phyloP scores from a whole-genome alignment of 23 red algal species.

The Chondrus crispus region DNA sequence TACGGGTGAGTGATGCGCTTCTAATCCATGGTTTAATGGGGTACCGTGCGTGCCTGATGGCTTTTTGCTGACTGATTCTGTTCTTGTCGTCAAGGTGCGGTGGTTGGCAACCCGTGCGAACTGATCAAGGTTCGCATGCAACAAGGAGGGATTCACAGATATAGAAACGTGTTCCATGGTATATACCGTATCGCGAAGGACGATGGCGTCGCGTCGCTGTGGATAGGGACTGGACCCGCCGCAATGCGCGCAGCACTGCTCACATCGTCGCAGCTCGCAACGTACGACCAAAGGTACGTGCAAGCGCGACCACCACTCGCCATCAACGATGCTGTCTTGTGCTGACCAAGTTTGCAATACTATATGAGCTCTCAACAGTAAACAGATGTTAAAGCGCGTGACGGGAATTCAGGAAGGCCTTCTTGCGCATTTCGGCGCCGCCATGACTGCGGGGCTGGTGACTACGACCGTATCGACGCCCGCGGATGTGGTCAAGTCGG shows the following conservation, averaged over 20 bases:
- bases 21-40: too few relatives aligned
- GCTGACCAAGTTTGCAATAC: not conserved
- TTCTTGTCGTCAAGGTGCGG: not conserved
- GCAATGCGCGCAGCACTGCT: slow-evolving; percentile 49
- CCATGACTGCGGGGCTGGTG: slow-evolving; percentile 49
- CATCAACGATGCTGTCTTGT: too few relatives aligned
- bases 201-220: slow-evolving; percentile 29
- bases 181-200: slow-evolving; percentile 17
- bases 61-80: not conserved
- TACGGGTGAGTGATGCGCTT: slow-evolving; percentile 2
- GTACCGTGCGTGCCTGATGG: not conserved
- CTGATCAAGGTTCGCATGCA: slow-evolving; percentile 60
- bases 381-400: slow-evolving; percentile 23
- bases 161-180: slow-evolving; percentile 32
- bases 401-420: slow-evolving; percentile 43
- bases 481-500: slow-evolving; percentile 53
- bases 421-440: slow-evolving; percentile 27
- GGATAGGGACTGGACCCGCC: slow-evolving; percentile 38
- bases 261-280: slow-evolving; percentile 52
- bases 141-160: slow-evolving; percentile 27
- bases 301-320: too few relatives aligned
- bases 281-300: slow-evolving; percentile 51
- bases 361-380: not conserved
- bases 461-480: slow-evolving; percentile 52
- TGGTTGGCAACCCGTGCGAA: slow-evolving; percentile 59